phyloP scores from a whole-genome alignment of 768 basidiomycete species.

The Daedalea quercina region DNA sequence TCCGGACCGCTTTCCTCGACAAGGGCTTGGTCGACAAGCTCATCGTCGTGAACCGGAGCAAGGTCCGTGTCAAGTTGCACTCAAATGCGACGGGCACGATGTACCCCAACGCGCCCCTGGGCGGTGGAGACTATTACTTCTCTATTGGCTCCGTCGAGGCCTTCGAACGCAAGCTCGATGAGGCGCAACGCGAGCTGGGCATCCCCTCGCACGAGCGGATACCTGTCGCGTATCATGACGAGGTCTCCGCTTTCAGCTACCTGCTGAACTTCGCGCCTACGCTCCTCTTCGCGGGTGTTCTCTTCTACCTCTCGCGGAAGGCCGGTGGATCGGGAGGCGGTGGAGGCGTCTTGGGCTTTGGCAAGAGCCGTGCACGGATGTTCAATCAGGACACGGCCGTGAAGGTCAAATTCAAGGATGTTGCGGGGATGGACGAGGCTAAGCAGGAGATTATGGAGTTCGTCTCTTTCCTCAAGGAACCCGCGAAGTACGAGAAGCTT shows the following conservation, averaged over 20 bases:
- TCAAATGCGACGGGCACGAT: constrained; percentile 79
- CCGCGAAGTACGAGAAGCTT: constrained; percentile 87
- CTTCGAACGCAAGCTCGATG: constrained; percentile 92
- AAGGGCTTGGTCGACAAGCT: constrained; percentile 95
- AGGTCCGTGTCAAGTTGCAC: constrained; percentile 89
- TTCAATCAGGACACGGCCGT: constrained; percentile 98
- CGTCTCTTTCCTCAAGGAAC: constrained; percentile 97
- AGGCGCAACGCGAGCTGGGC: constrained; percentile 86
- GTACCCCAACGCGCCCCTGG: constrained; percentile 53
- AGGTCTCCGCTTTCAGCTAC: constrained; percentile 78
- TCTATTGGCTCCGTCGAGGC: constrained; percentile 96
- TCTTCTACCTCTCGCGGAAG: constrained; percentile 80
- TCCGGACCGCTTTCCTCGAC: constrained; percentile 93
- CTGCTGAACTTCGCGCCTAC: constrained; percentile 94
- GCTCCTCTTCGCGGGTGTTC: constrained; percentile 80
- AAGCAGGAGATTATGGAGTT: constrained; percentile 99
- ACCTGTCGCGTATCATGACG: constrained; percentile 95
- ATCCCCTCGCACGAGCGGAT: constrained; percentile 92
- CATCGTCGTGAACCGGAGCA: constrained; percentile 83
- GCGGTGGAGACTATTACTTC: constrained; percentile 77
- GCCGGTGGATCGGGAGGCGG: constrained; percentile 54
- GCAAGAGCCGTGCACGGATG: constrained; percentile 89
- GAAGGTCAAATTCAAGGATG: constrained; percentile 89
- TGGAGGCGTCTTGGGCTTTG: constrained; percentile 91
- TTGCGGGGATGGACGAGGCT: constrained; percentile 99